These are phyloP conservation scores for Apiospora rasikravindrae DNA, from an alignment of 2,329 filamentous ascomycete species.

Conservation along the genomic window DNA sequence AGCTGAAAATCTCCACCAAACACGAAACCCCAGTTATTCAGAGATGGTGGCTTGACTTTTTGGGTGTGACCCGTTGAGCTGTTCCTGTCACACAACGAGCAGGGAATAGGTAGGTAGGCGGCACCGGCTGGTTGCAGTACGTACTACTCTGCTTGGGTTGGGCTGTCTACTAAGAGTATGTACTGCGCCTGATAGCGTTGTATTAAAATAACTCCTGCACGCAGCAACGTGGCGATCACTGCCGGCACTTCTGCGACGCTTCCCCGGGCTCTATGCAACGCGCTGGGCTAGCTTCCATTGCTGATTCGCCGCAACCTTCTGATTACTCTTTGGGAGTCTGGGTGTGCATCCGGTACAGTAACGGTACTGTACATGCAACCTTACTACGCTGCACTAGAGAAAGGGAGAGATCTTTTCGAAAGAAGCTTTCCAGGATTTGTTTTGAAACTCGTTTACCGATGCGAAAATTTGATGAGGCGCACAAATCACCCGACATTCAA, in stretches of 20 bases:
- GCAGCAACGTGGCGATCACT: slow-evolving; percentile 14
- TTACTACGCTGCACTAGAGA: not conserved
- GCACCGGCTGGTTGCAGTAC: not conserved
- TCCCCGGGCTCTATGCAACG: slow-evolving; percentile 6
- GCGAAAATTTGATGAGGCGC: slow-evolving; percentile 6
- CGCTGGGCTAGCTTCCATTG: not conserved
- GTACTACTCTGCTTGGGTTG: not conserved
- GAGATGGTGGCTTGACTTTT: not conserved
- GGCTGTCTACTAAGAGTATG: not conserved
- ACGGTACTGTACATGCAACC: not conserved
- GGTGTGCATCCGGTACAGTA: not conserved
- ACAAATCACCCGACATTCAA: slow-evolving; percentile 14
- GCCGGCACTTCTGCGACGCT: slow-evolving; percentile 11
- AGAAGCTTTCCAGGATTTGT: not conserved
- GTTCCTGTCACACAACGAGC: slow-evolving; percentile 1
- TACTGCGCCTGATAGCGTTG: slow-evolving; percentile 1
- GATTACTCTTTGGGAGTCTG: not conserved
- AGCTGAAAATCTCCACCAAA: slow-evolving; percentile 12
- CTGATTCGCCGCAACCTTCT: not conserved
- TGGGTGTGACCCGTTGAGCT: slow-evolving; percentile 1
- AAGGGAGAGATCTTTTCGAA: not conserved
- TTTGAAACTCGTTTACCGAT: slow-evolving; percentile 11
- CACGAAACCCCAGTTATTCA: slow-evolving; percentile 15
- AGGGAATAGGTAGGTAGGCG: not conserved
- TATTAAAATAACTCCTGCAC: slow-evolving; percentile 15